Evolutionary conservation across 2,329 filamentous ascomycete species (phyloP).

Genomic region (Rutstroemia sp.): DNA sequence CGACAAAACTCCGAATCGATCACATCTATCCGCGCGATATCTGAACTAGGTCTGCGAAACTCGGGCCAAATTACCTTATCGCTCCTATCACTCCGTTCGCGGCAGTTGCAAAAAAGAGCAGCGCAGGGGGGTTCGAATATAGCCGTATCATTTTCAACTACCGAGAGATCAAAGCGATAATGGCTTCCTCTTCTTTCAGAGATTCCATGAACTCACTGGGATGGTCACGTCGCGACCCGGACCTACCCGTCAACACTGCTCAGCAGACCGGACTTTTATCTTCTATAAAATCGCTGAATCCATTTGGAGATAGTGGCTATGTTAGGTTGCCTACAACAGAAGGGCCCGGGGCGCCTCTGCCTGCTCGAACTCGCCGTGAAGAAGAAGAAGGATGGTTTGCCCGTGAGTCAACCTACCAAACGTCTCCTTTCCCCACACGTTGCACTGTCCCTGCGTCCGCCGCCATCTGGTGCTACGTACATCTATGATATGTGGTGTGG

Average conservation of each 20-base stretch:
- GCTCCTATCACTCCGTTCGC: constrained; percentile 8
- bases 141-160: constrained; percentile 17
- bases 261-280: constrained; percentile 69
- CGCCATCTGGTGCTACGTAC: constrained; percentile 23
- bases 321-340: constrained; percentile 84
- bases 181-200: constrained; percentile 85
- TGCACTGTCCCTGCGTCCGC: constrained; percentile 26
- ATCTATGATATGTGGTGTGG: constrained; percentile 13
- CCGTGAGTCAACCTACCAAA: constrained; percentile 55
- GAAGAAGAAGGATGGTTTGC: constrained; percentile 96
- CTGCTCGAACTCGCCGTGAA: constrained; percentile 75
- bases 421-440: constrained; percentile 13
- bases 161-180: constrained; percentile 33
- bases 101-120: not conserved
- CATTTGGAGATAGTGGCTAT: constrained; percentile 80
- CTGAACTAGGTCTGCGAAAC: constrained; percentile 5
- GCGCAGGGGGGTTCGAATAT: not conserved
- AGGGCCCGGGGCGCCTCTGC: constrained; percentile 73
- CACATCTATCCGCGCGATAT: constrained; percentile 14
- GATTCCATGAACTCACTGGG: constrained; percentile 93
- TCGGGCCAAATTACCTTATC: constrained; percentile 2
- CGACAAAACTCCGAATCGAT: constrained; percentile 6
- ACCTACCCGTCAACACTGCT: constrained; percentile 66
- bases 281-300: constrained; percentile 77
- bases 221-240: constrained; percentile 79